Evolutionary conservation across 73 alveolate genomes (phyloP).

Genomic region (Paramecium caudatum): DNA sequence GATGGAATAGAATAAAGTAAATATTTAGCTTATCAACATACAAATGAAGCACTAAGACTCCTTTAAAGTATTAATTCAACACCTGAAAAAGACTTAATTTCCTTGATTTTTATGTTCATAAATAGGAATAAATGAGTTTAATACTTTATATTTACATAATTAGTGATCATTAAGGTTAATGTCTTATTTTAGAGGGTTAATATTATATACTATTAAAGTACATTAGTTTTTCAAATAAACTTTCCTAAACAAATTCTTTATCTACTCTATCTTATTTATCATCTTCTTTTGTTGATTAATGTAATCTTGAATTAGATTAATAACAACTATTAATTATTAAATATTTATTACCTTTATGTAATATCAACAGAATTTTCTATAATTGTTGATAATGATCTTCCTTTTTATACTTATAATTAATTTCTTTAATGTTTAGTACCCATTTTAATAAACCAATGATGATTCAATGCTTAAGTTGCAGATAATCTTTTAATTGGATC

Average conservation of each 20-base stretch:
- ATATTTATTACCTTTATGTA: constrained; percentile 55
- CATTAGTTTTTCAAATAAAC: constrained; percentile 58
- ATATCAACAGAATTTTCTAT: constrained; percentile 59
- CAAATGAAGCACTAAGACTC: constrained; percentile 5
- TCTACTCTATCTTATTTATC: constrained; percentile 61
- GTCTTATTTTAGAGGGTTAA: constrained; percentile 71
- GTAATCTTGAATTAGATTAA: constrained; percentile 47
- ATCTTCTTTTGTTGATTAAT: constrained; percentile 44
- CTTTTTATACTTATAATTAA: constrained; percentile 9
- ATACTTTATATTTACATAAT: too few species aligned
- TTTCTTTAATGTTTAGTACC: constrained; percentile 67
- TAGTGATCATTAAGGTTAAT: too few species aligned
- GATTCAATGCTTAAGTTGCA: constrained; percentile 72
- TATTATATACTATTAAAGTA: constrained; percentile 50
- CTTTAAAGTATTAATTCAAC: background rate
- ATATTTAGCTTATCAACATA: constrained; percentile 14
- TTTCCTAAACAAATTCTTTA: constrained; percentile 64
- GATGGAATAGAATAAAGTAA: constrained; percentile 21
- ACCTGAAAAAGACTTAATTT: constrained; percentile 23
- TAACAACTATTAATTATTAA: background rate
- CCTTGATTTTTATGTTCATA: constrained; percentile 27
- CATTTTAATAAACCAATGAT: constrained; percentile 77
- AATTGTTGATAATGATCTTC: constrained; percentile 71
- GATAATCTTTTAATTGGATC: constrained; percentile 77
- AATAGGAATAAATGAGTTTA: constrained; percentile 35